A percentile compares a stretch with the other conserved stretches of the same genome.
Evolutionary conservation across 208 protist genomes (phyloP).

Genomic region (Leishmania tropica): DNA sequence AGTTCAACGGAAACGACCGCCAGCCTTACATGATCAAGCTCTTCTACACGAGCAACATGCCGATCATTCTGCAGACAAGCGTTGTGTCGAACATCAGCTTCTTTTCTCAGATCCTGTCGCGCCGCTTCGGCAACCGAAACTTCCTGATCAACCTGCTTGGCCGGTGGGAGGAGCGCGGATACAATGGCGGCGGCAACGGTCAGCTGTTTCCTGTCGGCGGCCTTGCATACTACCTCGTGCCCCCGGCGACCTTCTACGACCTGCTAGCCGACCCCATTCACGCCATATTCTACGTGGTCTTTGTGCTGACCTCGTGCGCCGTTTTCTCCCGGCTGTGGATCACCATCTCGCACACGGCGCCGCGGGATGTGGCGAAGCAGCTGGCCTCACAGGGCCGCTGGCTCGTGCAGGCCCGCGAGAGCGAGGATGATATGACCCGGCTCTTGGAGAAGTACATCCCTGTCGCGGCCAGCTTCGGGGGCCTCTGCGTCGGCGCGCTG

Average conservation of each 20-base stretch:
- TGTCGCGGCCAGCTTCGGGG: slow-evolving; percentile 99
- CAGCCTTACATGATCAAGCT: slow-evolving; percentile 99
- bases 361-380: slow-evolving; percentile 98
- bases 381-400: slow-evolving; percentile 96
- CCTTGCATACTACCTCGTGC: slow-evolving; percentile 99
- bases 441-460: slow-evolving; percentile 98
- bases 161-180: slow-evolving; percentile 93
- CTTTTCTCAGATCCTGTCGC: slow-evolving; percentile 99
- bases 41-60: slow-evolving; percentile 99
- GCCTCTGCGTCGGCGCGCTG: slow-evolving; percentile 99
- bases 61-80: slow-evolving; percentile 99
- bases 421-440: slow-evolving; percentile 86
- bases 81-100: slow-evolving; percentile 99
- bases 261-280: slow-evolving; percentile 98
- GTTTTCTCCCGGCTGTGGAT: slow-evolving; percentile 99
- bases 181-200: slow-evolving; percentile 55
- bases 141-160: slow-evolving; percentile 98
- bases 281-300: slow-evolving; percentile 98
- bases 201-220: slow-evolving; percentile 96
- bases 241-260: slow-evolving; percentile 95
- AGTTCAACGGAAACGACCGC: slow-evolving; percentile 75
- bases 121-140: slow-evolving; percentile 97
- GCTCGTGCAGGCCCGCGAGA: slow-evolving; percentile 90
- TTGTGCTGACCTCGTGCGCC: slow-evolving; percentile 98
- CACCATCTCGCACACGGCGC: slow-evolving; percentile 96